Evolutionary conservation across 805 yeast species (phyloP), one percentile per base, ranked within the genome.

Genomic region (Aciculoconidium aculeatum): DNA sequence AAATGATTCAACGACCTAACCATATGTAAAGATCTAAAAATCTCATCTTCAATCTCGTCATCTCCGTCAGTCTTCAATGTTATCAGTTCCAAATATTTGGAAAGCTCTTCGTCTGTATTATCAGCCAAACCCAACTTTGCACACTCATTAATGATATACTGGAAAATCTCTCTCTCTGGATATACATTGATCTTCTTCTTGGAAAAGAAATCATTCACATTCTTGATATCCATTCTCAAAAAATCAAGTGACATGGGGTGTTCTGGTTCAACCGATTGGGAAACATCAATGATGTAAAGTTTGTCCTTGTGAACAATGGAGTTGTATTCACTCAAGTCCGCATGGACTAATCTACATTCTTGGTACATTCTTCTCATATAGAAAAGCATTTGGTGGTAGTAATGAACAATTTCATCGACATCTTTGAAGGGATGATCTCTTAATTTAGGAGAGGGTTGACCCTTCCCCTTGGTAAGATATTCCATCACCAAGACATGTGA

Each of bases 211-310:
- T 84, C 92, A 49, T 90, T 92, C 14, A 90, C 84, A 49, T 92
- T 92, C 54, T 90, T 92, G 49, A 92, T 88, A 58, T 92, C 99
- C 98, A 92, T 92, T 50, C 99, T 68, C 36, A 92, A 60, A 52
- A 92, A 92, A 53, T 92, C 97, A 41, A 92, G 66, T 23, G 95
- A 82, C 86, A 86, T 86, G 7, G 96, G 97, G 57, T 92, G 99
- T 45, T 87, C 96, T 7, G 96, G 96, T 54, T 92, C 97, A 14
- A 92, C 97, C 21, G 94, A 79, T 54, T 92, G 99, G 1, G 97
- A 88, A 7, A 92, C 99, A 60, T 92, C 99, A 43, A 92, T 84
- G 34, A 92, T 83, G 57, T 82, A 87, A 16, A 92, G 61, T 49
- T 75, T 72, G 18, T 72, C 78, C 6, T 83, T 53, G 49, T 90